Evolutionary conservation across 768 basidiomycete genomes (phyloP), one percentile per base, ranked within the genome.

Genomic region (Mycena olivaceomarginata): DNA sequence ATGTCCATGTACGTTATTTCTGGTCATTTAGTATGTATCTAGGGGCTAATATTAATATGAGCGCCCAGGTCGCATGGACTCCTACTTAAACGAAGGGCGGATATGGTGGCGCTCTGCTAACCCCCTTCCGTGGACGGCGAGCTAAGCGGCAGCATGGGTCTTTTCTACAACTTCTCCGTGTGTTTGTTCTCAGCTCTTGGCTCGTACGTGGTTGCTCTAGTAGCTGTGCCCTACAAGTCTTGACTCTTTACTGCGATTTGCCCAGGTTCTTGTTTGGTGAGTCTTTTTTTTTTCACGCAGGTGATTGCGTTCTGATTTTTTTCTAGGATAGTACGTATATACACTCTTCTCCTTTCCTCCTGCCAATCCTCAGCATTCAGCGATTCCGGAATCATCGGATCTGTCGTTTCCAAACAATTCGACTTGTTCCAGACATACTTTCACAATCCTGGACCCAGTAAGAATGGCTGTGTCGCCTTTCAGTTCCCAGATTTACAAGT

Each of bases 371-470:
- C 31, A 25, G n/a, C 41, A 16, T 46, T 12, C 67, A 79, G 77
- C 48, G 78, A 79, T 67, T 79, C 78, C 62, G 78, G 78, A 11
- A 53, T 79, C 74, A 79, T 79, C 64, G 78, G 78, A 46, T 75
- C 78, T 22, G 74, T 79, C 45, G 78, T 79, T 18, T 79, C 78
- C 16, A 5, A 56, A 31, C n/a, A 79, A 56, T 79, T 79, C 72
- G 66, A 70, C 70, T 39, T 57, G 25, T 79, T 76, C 67, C 75
- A 79, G 8, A 15, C 39, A 13, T 76, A 39, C 65, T 79, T 79
- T 41, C 56, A 77, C 51, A 40, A 48, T 7, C 90, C 90, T 13
- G 77, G 81, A 25, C 81, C 85, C 9, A 89, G 67, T 67, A 56
- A 9, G 67, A 10, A 53, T 15, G 20, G 18, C 41, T 31, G 31